These are phyloP conservation scores for Penicillium angulare DNA, from an alignment of 495 filamentous ascomycete genomes.

Conservation along the genomic window DNA sequence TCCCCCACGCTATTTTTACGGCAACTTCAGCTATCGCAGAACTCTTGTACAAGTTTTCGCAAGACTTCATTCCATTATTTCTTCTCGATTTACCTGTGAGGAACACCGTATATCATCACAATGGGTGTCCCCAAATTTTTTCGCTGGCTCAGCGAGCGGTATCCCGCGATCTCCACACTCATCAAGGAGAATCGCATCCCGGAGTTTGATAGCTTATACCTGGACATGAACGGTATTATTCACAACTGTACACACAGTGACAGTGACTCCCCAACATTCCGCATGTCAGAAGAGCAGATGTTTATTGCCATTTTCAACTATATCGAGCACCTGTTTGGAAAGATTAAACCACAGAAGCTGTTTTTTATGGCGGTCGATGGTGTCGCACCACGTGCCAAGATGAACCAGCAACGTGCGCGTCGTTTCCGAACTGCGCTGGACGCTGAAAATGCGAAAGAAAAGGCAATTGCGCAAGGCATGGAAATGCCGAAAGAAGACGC, in stretches of 20 bases:
- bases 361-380: slow-evolving; percentile 99
- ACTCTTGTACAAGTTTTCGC: too few relatives aligned
- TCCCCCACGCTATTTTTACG: too few relatives aligned
- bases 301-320: slow-evolving; percentile 99
- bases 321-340: slow-evolving; percentile 97
- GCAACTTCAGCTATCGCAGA: too few relatives aligned
- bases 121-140: slow-evolving; percentile 97
- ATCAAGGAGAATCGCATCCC: slow-evolving; percentile 99
- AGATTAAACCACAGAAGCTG: slow-evolving; percentile 96
- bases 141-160: slow-evolving; percentile 97
- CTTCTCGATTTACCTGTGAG: not conserved
- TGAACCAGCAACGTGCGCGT: slow-evolving; percentile 97
- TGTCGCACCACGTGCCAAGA: slow-evolving; percentile 96
- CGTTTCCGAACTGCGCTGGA: slow-evolving; percentile 95
- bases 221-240: slow-evolving; percentile 99
- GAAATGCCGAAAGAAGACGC: slow-evolving; percentile 93
- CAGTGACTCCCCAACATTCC: slow-evolving; percentile 82
- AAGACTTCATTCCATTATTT: not conserved
- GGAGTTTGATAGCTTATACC: slow-evolving; percentile 97
- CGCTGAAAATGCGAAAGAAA: slow-evolving; percentile 82
- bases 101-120: slow-evolving; percentile 19
- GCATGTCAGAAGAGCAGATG: slow-evolving; percentile 97
- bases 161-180: slow-evolving; percentile 96
- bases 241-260: slow-evolving; percentile 99
- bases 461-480: slow-evolving; percentile 81